Base-by-base conservation (phyloP, 495 filamentous ascomycete genomes). In the Xylaria longipes region DNA sequence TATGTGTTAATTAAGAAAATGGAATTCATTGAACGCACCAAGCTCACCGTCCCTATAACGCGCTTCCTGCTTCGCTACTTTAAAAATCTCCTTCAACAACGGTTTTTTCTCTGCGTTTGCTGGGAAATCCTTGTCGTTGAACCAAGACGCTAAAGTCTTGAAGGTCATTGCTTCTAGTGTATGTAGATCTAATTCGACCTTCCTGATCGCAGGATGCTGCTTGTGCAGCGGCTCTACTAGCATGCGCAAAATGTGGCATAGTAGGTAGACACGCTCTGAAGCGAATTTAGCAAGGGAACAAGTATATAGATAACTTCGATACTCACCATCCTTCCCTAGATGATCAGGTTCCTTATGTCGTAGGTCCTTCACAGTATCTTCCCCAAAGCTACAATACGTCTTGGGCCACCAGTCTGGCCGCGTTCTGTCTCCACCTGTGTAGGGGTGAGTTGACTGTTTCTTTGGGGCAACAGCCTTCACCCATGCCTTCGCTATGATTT, bases 271-370 rank as follows among this genome's bases (percentile, higher is more conserved):
- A 6, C 91, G 86, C 71, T 91, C 90, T 93, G 50, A 8, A 27
- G 27, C 17, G 43, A 33, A 37, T 20, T 71, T 29, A 65, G 57
- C 15, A 31, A n/a, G 65, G 71, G 35, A 70, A 61, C 14, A 20
- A 31, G n/a, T n/a, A 70, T 48, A 15, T 20, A 43, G 14, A 7
- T 22, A 31, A 37, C 9, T 11, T 27, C 11, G 22, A 27, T 57
- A 27, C 88, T 80, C 81, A 96, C 93, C 89, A 70, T 87, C 87
- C 83, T 92, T 97, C 73, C 85, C 84, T 39, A 94, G 74, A 79
- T 98, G 95, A 74, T 97, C 94, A 0, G 95, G 94, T 82, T 97
- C 95, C 75, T 88, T 92, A 79, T 96, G 94, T 35, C 88, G 84
- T 22, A 87, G 79, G 67, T 65, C 76, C 11, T 81, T 75, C 11